Conservation (phyloP, 1,284 basidiomycete genomes). For the Cryptococcus deneoformans region DNA sequence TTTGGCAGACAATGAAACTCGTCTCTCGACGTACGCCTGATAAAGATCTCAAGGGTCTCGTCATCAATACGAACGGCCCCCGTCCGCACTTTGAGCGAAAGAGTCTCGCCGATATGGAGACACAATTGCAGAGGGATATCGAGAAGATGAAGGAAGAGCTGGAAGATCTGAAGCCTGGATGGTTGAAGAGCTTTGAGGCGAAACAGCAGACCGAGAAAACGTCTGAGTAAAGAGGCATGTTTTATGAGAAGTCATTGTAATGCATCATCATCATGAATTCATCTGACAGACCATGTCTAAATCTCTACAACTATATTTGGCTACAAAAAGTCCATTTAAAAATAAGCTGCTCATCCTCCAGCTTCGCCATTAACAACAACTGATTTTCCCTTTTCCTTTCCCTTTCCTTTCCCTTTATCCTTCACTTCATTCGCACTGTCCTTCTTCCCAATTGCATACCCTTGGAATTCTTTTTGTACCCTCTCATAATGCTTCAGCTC, state of each 20-base stretch:
- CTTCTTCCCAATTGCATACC: conserved; percentile 26
- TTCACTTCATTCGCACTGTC: neutral
- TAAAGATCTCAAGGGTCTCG: conserved; percentile 18
- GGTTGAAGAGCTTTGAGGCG: conserved; percentile 27
- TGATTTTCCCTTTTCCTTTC: neutral
- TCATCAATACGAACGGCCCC: conserved; percentile 12
- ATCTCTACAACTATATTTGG: no score
- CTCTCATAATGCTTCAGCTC: conserved; percentile 85
- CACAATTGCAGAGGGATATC: conserved; percentile 24
- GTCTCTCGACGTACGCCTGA: conserved; percentile 6
- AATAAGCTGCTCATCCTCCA: neutral
- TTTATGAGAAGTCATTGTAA: no score
- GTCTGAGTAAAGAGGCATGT: neutral
- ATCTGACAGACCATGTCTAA: no score
- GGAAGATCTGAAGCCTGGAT: conserved; percentile 34
- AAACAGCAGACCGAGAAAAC: neutral
- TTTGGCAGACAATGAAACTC: conserved; percentile 21
- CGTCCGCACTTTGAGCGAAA: conserved; percentile 17
- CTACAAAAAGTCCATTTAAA: neutral
- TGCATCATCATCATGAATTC: no score
- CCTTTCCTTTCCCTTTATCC: neutral
- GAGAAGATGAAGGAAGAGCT: conserved; percentile 26
- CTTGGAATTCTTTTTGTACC: conserved; percentile 67
- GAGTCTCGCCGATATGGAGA: conserved; percentile 25
- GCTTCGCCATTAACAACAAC: no score